These are phyloP conservation scores for Plasmodium ovale DNA, from an alignment of 169 alveolate species.

Conservation along the genomic window DNA sequence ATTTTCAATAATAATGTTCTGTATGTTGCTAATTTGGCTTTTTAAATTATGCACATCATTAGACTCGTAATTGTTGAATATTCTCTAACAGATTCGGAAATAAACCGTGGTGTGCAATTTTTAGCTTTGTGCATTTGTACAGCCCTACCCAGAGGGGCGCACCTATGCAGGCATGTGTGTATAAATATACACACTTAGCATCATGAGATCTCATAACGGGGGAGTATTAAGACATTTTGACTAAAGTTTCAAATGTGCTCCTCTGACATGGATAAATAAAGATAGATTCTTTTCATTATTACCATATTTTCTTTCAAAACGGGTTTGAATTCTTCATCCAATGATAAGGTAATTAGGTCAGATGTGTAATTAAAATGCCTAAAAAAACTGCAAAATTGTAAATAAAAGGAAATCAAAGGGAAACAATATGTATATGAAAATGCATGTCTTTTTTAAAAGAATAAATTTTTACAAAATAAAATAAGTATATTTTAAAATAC, in stretches of 20 bases:
- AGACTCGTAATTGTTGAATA: slow-evolving; percentile 60
- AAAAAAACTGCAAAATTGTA: slow-evolving; percentile 48
- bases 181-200: not conserved
- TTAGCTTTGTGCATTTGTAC: not conserved
- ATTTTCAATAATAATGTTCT: slow-evolving; percentile 69
- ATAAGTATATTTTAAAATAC: not conserved
- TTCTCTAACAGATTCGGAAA: slow-evolving; percentile 17
- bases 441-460: not conserved
- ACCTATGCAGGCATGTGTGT: not conserved
- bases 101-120: not conserved
- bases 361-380: slow-evolving; percentile 59
- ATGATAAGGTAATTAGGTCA: slow-evolving; percentile 49
- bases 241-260: no score
- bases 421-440: not conserved
- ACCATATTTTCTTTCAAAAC: slow-evolving; percentile 73
- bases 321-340: slow-evolving; percentile 74
- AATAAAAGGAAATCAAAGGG: not conserved
- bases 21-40: slow-evolving; percentile 66
- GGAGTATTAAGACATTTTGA: no score
- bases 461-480: not conserved
- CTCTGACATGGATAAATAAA: not conserved
- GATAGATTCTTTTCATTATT: slow-evolving; percentile 4
- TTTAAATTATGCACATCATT: slow-evolving; percentile 70
- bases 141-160: not conserved
- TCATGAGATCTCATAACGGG: no score